A percentile compares a stretch with the other conserved stretches of the same genome.
These are phyloP conservation scores for Rugonectria rugulosa DNA, from an alignment of 2,329 filamentous ascomycete genomes.

Conservation along the genomic window DNA sequence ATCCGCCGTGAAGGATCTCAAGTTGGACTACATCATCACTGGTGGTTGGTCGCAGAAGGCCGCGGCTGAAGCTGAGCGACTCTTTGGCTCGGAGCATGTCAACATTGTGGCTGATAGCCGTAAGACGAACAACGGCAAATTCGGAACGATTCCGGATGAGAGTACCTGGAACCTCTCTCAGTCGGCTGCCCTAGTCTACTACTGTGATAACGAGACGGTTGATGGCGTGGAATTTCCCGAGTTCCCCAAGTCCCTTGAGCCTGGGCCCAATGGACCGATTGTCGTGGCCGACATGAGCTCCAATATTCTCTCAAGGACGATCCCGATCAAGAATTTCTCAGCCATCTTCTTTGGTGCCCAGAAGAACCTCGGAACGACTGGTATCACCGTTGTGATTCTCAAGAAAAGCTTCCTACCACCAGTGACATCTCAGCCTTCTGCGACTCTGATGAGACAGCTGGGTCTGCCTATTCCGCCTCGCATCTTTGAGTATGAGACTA, in stretches of 20 bases:
- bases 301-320: conserved; percentile 80
- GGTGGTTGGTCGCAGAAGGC: too few relatives aligned
- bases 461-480: conserved; percentile 81
- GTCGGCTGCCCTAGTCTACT: conserved; percentile 88
- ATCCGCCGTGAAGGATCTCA: too few relatives aligned
- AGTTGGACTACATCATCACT: too few relatives aligned
- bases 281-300: conserved; percentile 94
- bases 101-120: too few relatives aligned
- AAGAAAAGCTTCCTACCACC: conserved; percentile 81
- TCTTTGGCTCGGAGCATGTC: too few relatives aligned
- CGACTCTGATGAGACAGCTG: conserved; percentile 75
- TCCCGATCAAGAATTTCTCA: conserved; percentile 82
- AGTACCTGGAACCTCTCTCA: too few relatives aligned
- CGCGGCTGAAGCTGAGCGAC: too few relatives aligned
- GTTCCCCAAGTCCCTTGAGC: conserved; percentile 68
- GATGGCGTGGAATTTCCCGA: conserved; percentile 90
- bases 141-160: too few relatives aligned
- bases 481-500: conserved; percentile 84
- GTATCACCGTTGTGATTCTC: conserved; percentile 84
- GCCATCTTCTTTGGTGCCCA: conserved; percentile 93
- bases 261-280: conserved; percentile 73
- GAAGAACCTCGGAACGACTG: conserved; percentile 90
- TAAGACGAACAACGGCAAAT: too few relatives aligned
- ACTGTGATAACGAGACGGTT: conserved; percentile 93
- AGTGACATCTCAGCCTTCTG: conserved; percentile 67